phyloP scores from a whole-genome alignment of 192 early-diverging fungal genomes.

The Spizellomyces sp. region DNA sequence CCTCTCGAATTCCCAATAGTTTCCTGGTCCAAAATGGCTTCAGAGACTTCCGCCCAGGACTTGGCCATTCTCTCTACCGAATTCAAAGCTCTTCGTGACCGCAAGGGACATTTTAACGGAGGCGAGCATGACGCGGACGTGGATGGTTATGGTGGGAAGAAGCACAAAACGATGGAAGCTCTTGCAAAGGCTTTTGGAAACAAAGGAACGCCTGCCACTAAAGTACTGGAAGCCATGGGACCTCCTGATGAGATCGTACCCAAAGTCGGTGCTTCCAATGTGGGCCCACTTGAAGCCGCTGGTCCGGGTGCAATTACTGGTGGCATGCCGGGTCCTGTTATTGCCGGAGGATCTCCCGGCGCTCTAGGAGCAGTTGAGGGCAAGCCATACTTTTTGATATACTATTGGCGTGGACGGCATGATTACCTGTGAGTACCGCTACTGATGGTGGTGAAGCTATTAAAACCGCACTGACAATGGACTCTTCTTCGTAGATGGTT shows the following conservation, averaged over 20 bases:
- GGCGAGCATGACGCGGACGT: slow-evolving; percentile 32
- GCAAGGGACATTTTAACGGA: slow-evolving; percentile 34
- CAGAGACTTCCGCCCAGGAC: slow-evolving; percentile 3
- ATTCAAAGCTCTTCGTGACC: slow-evolving; percentile 23
- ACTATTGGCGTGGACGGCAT: slow-evolving; percentile 36
- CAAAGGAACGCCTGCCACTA: slow-evolving; percentile 5
- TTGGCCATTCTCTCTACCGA: slow-evolving; percentile 13
- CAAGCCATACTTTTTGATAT: slow-evolving; percentile 28
- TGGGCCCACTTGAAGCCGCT: slow-evolving; percentile 24
- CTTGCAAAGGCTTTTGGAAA: slow-evolving; percentile 6
- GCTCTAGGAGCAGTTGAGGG: slow-evolving; percentile 1
- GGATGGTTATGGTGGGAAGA: slow-evolving; percentile 28
- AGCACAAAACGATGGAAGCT: slow-evolving; percentile 27
- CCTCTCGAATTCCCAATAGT: too few relatives aligned
- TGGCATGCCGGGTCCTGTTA: slow-evolving; percentile 26
- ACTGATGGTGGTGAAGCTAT: not conserved
- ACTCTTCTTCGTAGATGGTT: slow-evolving; percentile 25
- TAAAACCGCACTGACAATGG: too few relatives aligned
- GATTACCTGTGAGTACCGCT: not conserved
- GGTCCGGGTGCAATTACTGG: slow-evolving; percentile 19
- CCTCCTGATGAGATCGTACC: slow-evolving; percentile 34
- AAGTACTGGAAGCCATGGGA: slow-evolving; percentile 26
- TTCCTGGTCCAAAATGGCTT: too few relatives aligned
- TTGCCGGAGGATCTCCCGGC: slow-evolving; percentile 10
- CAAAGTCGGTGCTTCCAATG: slow-evolving; percentile 28